These are phyloP conservation scores for Paramecium bursaria DNA, from an alignment of 73 alveolate genomes.

Conservation along the genomic window DNA sequence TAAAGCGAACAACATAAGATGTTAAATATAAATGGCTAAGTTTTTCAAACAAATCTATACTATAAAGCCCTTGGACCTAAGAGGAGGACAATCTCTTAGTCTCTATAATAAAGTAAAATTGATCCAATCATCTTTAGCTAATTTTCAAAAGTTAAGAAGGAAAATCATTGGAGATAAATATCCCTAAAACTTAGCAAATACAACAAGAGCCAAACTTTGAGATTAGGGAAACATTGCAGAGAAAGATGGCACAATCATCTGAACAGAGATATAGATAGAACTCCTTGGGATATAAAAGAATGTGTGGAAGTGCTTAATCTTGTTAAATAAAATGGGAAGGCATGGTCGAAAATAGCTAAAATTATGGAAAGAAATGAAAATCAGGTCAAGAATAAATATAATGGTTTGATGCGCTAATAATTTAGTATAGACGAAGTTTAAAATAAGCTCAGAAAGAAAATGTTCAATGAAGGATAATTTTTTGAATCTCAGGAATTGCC, in stretches of 20 bases:
- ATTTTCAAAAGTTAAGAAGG: conserved; percentile 13
- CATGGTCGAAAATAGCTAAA: conserved; percentile 86
- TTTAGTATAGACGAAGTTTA: no score
- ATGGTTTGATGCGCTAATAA: conserved; percentile 43
- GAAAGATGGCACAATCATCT: conserved; percentile 95
- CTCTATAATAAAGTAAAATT: conserved; percentile 7
- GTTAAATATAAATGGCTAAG: conserved; percentile 26
- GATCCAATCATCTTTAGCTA: neutral
- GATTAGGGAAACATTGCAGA: conserved; percentile 92
- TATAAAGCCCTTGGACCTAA: conserved; percentile 40
- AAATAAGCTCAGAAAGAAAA: no score
- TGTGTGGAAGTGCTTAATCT: conserved; percentile 78
- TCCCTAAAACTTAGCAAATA: conserved; percentile 16
- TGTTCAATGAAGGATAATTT: no score
- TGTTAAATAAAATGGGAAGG: conserved; percentile 79
- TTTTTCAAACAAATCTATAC: conserved; percentile 2
- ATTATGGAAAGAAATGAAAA: conserved; percentile 86
- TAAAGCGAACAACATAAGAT: conserved; percentile 23
- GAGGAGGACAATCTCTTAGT: conserved; percentile 8
- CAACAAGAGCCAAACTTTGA: conserved; percentile 7
- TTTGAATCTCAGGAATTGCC: no score
- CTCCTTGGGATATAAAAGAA: conserved; percentile 86
- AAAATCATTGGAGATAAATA: conserved; percentile 56
- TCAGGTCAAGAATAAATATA: conserved; percentile 85
- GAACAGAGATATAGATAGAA: conserved; percentile 84